Base-by-base conservation (phyloP, 1,284 basidiomycete genomes). In the Cerrena zonata region DNA sequence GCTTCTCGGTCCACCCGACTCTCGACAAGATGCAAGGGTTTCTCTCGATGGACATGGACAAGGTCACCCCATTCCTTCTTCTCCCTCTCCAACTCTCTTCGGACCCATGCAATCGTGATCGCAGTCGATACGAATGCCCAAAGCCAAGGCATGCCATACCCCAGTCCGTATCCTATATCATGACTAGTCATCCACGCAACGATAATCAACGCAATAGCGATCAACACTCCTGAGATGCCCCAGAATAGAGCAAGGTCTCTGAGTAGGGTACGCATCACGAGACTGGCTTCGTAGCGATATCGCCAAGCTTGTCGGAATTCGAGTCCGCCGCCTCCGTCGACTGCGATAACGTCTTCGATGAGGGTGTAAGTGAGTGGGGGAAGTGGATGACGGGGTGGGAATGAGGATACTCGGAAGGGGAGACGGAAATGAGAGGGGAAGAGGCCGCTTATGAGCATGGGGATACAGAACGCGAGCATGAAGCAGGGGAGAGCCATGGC, bases 291-390 rank as follows among this genome's bases (percentile, higher is more conserved):
- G 59, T 66, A 68, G 23, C 65, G 61, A 45, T 60, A 61, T 12
- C 63, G 59, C 65, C 65, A 68, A 2, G 65, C 65, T 49, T 65
- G 61, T 10, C 65, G 63, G 56, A 66, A 68, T 51, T 61, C 62
- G 51, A 62, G 60, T 44, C 63, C 59, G 40, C 65, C 66, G 19
- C 65, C 61, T 25, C 65, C 65, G 49, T 68, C 66, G 44, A 68
- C 65, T 41, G 65, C 62, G 44, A 66, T 56, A 53, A 66, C 47
- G 53, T 66, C 66, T 51, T 68, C 65, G 36, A 65, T 62, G 48
- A 64, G 56, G 40, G 61, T 65, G 59, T 64, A 67, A 2, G 61
- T 61, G 22, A 59, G 57, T 1, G 66, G 66, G 1, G 64, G 65
- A 21, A 67, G 62, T 12, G 57, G 58, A 23, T 63, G 57, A 44